phyloP scores from a whole-genome alignment of 805 yeast genomes.

The Cyberlindnera suaveolens region DNA sequence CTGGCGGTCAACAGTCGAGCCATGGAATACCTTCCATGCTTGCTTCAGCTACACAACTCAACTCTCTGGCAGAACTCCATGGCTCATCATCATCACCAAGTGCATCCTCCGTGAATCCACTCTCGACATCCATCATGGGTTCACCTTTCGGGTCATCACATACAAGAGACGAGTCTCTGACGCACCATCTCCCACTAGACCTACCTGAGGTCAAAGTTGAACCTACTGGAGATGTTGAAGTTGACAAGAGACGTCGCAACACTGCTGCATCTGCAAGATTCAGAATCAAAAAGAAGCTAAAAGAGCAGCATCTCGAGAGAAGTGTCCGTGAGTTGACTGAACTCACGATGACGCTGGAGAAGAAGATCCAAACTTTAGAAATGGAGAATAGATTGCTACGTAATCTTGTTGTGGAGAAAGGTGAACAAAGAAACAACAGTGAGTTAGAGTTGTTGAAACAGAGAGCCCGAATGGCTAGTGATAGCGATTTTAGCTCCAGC shows the following conservation, averaged over 20 bases:
- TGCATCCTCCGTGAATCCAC: too few species aligned
- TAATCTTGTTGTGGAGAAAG: conserved; percentile 78
- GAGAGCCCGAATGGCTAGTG: conserved; percentile 30
- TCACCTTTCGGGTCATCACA: too few species aligned
- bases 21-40: too few species aligned
- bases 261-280: conserved; percentile 95
- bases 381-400: conserved; percentile 88
- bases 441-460: conserved; percentile 47
- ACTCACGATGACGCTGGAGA: conserved; percentile 57
- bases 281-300: conserved; percentile 83
- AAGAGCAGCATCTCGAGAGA: conserved; percentile 87
- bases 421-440: conserved; percentile 45
- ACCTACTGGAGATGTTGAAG: conserved; percentile 33
- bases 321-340: conserved; percentile 69
- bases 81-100: too few species aligned
- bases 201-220: conserved; percentile 11
- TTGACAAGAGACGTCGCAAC: conserved; percentile 77
- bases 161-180: conserved; percentile 1
- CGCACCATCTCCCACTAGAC: background rate
- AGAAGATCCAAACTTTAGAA: conserved; percentile 74
- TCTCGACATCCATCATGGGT: too few species aligned
- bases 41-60: too few species aligned
- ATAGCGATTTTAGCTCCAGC: background rate
- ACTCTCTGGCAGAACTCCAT: background rate
- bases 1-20: too few species aligned